These are phyloP conservation scores for Aureobasidium melanogenum DNA, from an alignment of 2,329 filamentous ascomycete genomes.

Conservation along the genomic window DNA sequence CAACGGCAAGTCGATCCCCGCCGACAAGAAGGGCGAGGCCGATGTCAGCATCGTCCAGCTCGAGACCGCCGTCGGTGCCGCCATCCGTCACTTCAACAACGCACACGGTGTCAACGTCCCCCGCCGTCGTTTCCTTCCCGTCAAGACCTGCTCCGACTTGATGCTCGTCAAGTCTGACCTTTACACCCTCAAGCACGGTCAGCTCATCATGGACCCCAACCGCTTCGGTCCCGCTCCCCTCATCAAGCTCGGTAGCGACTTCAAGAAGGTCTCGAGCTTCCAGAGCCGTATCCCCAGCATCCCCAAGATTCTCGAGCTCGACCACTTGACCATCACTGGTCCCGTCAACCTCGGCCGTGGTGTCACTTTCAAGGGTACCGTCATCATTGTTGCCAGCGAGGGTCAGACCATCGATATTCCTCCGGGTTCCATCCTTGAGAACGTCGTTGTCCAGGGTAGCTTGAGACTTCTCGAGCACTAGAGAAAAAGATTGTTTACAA, in stretches of 20 bases:
- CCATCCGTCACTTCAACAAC: constrained; percentile 97
- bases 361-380: constrained; percentile 93
- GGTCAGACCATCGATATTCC: constrained; percentile 97
- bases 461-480: constrained; percentile 66
- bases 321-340: constrained; percentile 95
- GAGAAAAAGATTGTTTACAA: constrained; percentile 15
- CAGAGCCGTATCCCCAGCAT: constrained; percentile 80
- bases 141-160: constrained; percentile 99
- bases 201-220: constrained; percentile 92
- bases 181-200: constrained; percentile 97
- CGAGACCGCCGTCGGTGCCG: constrained; percentile 95
- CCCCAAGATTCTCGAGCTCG: constrained; percentile 82
- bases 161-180: constrained; percentile 99
- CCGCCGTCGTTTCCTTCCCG: constrained; percentile 92
- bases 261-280: constrained; percentile 99
- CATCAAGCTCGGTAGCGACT: constrained; percentile 97
- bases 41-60: constrained; percentile 97
- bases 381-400: constrained; percentile 97
- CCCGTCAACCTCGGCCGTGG: constrained; percentile 94
- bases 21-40: constrained; percentile 99
- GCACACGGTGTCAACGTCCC: constrained; percentile 98
- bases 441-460: constrained; percentile 97
- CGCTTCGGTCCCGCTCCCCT: constrained; percentile 93
- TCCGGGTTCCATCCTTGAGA: constrained; percentile 93
- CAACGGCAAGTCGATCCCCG: constrained; percentile 96